Conservation (phyloP, 1,139 yeast species). For the Nadsonia starkeyi-henricii region DNA sequence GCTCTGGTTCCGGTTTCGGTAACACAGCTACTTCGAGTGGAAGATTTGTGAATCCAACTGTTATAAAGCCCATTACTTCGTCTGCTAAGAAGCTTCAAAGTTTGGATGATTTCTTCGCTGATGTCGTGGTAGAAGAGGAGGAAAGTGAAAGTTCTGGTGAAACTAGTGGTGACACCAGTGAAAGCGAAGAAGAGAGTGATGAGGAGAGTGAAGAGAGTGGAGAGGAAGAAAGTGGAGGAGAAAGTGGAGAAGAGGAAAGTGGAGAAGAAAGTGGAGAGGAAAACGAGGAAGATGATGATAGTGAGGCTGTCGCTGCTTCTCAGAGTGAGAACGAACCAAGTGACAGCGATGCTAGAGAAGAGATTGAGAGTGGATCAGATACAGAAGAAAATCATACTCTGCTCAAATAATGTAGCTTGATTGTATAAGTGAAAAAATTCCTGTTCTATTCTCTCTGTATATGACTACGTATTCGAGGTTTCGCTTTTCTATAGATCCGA, state of each 20-base stretch:
- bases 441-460: too few relatives aligned
- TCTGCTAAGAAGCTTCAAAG: constrained; percentile 41
- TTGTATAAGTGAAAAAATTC: too few relatives aligned
- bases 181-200: not conserved
- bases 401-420: too few relatives aligned
- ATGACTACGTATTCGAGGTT: too few relatives aligned
- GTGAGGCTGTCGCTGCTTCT: constrained; percentile 14
- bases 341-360: too few relatives aligned
- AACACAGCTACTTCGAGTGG: not conserved
- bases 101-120: constrained; percentile 74
- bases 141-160: constrained; percentile 7
- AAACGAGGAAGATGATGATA: constrained; percentile 15
- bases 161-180: constrained; percentile 2
- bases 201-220: constrained; percentile 22
- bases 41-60: constrained; percentile 3
- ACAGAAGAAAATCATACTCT: too few relatives aligned
- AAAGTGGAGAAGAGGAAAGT: constrained; percentile 42
- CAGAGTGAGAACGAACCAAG: too few relatives aligned
- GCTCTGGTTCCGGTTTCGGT: constrained; percentile 5
- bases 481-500: too few relatives aligned
- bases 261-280: constrained; percentile 17
- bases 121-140: constrained; percentile 22
- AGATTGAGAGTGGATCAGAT: too few relatives aligned
- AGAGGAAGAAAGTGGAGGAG: constrained; percentile 35
- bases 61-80: constrained; percentile 8